Evolutionary conservation across 768 basidiomycete genomes (phyloP), one percentile per base, ranked within the genome.

Genomic region (Collybia sordida): DNA sequence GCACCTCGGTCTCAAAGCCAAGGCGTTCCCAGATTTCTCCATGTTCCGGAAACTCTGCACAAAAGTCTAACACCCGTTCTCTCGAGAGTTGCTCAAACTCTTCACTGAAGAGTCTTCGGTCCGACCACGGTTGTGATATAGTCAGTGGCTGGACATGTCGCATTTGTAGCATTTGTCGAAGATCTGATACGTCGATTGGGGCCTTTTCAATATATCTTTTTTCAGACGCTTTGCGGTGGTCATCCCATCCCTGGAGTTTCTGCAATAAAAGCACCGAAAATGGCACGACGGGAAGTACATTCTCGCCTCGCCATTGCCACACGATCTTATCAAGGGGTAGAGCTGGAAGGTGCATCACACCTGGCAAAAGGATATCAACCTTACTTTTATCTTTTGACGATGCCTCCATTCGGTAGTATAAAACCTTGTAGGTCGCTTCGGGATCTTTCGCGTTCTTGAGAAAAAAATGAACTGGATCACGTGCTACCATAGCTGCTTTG

Each of bases 161-260:
- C 17, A 27, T 19, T 22, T 46, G 42, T 9, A 51, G 34, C 50
- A 52, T 41, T 36, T 47, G 45, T 22, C 36, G 24, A n/a, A 59
- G 27, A 36, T 59, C 58, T 24, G 56, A 34, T 15, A 47, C 53
- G 14, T 59, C 58, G 4, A 49, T 27, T 2, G 52, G 52, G 11
- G 45, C 52, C 42, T 59, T 59, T 19, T 48, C 12, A n/a, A 15
- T 37, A 9, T 59, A 54, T 8, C 50, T 34, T 23, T 34, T 41
- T 42, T 57, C 58, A 6, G 19, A 41, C 4, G 58, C 50, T 2
- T 17, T 36, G 1, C 50, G 47, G 42, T 59, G 58, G 23, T 57
- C 55, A 25, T 59, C 55, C 58, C 58, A 59, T 7, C 49, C 50
- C 49, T 59, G 58, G 4, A 59, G 42, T 27, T 59, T 59, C 22